Evolutionary conservation across 306 rosid genomes (phyloP), one percentile per base, ranked within the genome.

Genomic region (Amphicarpaea edgeworthii): DNA sequence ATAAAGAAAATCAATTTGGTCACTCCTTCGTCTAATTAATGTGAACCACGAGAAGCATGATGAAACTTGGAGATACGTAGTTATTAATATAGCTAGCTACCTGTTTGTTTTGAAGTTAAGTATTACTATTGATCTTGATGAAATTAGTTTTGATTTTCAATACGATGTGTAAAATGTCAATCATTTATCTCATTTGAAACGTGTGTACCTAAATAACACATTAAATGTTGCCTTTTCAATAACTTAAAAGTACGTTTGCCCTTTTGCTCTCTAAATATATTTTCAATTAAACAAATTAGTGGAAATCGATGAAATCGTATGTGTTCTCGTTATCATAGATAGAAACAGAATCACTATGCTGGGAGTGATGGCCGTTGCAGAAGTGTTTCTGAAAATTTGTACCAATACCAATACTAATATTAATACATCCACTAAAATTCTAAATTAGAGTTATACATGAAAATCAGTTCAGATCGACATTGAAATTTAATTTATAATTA

Each of bases 31-130:
- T n/a, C 63, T 38, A 28, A 26, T 63, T 38, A 51, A 26, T 53
- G 50, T 63, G 42, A 19, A 57, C 75, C 76, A 45, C 71, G 28
- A 67, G 6, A 43, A 43, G 32, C n/a, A n/a, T n/a, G 10, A 78
- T 23, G 23, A 46, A 66, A 24, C 32, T 40, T 14, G n/a, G 20
- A 26, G 14, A 24, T 41, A 42, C 23, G 21, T 21, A 6, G 24
- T 59, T 14, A 43, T 73, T 57, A 21, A 30, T 12, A 24, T 57
- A 21, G 6, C 30, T 21, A 21, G 16, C 24, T 12, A 16, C 12
- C 23, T 12, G 2, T 23, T 55, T 11, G 1, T 20, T 23, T 1
- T 10, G 14, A 24, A 5, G 38, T 12, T n/a, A 47, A 47, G 0
- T 46, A 46, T 46, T 15, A 7, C 32, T 2, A 5, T 49, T 24